A percentile compares a stretch with the other conserved stretches of the same genome.
Evolutionary conservation across 805 yeast species (phyloP).

Genomic region (Zygotorulaspora danielsina): DNA sequence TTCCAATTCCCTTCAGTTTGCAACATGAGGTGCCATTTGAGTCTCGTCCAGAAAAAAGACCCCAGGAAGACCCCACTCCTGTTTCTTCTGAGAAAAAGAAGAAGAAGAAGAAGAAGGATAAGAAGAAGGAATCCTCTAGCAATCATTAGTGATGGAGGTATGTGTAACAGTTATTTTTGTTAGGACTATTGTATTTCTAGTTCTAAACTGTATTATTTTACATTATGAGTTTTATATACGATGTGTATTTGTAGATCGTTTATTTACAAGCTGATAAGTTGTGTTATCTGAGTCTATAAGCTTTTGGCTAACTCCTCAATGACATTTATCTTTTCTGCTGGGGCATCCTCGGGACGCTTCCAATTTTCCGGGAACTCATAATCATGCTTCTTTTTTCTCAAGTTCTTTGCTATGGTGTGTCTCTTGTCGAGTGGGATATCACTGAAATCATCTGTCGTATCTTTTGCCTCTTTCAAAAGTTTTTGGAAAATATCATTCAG

Average conservation of each 20-base stretch:
- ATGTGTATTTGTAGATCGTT: no score
- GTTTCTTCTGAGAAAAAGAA: constrained; percentile 39
- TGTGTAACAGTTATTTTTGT: constrained; percentile 1
- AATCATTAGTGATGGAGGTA: constrained; percentile 2
- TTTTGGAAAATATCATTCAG: constrained; percentile 59
- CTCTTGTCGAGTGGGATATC: constrained; percentile 82
- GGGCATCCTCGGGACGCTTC: constrained; percentile 72
- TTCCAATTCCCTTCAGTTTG: constrained; percentile 38
- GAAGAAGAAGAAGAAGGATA: constrained; percentile 52
- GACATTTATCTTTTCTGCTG: constrained; percentile 37
- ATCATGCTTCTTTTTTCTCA: constrained; percentile 40
- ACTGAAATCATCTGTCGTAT: constrained; percentile 54
- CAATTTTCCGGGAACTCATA: constrained; percentile 72
- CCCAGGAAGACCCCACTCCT: constrained; percentile 32
- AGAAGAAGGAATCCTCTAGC: constrained; percentile 39
- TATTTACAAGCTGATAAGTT: background rate
- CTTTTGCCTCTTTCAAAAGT: constrained; percentile 62
- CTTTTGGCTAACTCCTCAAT: constrained; percentile 15
- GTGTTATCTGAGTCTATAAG: constrained; percentile 2
- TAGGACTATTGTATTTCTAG: background rate
- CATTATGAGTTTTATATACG: no score
- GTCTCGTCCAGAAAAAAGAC: constrained; percentile 35
- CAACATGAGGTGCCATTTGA: constrained; percentile 22
- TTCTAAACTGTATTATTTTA: constrained; percentile 6
- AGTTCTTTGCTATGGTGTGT: constrained; percentile 49